Conservation (phyloP, 805 yeast species). For the Maudiozyma bulderi region DNA sequence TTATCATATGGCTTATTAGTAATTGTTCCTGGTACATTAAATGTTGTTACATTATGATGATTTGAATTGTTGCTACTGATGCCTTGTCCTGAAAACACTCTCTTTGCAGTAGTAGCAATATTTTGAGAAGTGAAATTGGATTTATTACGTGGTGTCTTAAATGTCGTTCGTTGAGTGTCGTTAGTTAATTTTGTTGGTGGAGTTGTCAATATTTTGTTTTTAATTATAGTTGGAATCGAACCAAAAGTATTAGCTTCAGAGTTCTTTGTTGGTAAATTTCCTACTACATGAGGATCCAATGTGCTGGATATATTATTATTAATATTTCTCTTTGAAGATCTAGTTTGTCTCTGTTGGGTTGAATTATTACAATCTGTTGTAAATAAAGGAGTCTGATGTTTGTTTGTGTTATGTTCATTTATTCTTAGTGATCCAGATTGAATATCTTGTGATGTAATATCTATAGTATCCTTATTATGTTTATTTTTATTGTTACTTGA, state of each 20-base stretch:
- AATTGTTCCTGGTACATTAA: background rate
- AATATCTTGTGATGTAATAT: background rate
- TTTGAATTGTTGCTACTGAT: background rate
- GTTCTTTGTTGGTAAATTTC: background rate
- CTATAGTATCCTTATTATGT: background rate
- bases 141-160: conserved; percentile 17
- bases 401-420: background rate
- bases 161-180: conserved; percentile 9
- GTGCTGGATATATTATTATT: background rate
- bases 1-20: background rate
- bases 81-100: background rate
- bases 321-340: too few species aligned
- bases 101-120: conserved; percentile 3
- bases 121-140: background rate
- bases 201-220: conserved; percentile 15
- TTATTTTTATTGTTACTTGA: background rate
- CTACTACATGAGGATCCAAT: conserved; percentile 6
- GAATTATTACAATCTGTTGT: too few species aligned
- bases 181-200: conserved; percentile 23
- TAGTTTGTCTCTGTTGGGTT: too few species aligned
- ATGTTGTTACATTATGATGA: background rate
- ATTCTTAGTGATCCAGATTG: background rate
- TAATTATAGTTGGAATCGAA: background rate
- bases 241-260: background rate
- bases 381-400: too few species aligned